These are phyloP conservation scores for Hypoxylon trugodes DNA, from an alignment of 495 filamentous ascomycete genomes.

Conservation along the genomic window DNA sequence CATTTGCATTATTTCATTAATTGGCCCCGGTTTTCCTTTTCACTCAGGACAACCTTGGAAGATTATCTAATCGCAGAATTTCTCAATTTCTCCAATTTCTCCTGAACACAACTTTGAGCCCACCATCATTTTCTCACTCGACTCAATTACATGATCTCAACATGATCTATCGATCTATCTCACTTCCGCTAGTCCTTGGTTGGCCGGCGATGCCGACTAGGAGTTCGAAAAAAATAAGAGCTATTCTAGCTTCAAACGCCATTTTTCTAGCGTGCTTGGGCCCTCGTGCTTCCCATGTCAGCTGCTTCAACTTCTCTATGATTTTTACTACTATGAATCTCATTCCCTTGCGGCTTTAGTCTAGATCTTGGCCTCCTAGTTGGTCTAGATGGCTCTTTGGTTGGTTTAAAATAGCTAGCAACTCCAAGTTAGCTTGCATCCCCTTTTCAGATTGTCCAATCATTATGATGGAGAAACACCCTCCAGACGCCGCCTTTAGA, in stretches of 20 bases:
- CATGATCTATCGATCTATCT: constrained; percentile 14
- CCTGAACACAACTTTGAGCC: constrained; percentile 2
- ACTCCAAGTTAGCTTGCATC: constrained; percentile 4
- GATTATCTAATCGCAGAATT: constrained; percentile 1
- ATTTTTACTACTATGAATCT: constrained; percentile 12
- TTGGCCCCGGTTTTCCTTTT: neutral
- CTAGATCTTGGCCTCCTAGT: neutral
- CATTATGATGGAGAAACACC: too few species aligned
- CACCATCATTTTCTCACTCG: neutral
- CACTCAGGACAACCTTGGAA: too few species aligned
- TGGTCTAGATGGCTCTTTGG: constrained; percentile 9
- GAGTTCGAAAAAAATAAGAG: neutral
- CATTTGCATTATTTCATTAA: neutral
- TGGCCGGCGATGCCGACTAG: constrained; percentile 7
- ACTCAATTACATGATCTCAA: neutral
- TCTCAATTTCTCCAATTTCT: constrained; percentile 7
- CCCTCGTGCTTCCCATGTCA: constrained; percentile 5
- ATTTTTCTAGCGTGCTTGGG: neutral
- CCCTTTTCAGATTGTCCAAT: constrained; percentile 25
- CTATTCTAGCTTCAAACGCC: neutral
- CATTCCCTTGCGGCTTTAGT: neutral
- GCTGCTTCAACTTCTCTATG: constrained; percentile 24
- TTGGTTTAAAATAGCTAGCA: constrained; percentile 9
- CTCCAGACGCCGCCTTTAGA: constrained; percentile 3
- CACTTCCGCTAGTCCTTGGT: too few species aligned